A percentile compares a stretch with the other conserved stretches of the same genome.
phyloP scores from a whole-genome alignment of 176 grass and related monocot genomes.

The Leersia perrieri region DNA sequence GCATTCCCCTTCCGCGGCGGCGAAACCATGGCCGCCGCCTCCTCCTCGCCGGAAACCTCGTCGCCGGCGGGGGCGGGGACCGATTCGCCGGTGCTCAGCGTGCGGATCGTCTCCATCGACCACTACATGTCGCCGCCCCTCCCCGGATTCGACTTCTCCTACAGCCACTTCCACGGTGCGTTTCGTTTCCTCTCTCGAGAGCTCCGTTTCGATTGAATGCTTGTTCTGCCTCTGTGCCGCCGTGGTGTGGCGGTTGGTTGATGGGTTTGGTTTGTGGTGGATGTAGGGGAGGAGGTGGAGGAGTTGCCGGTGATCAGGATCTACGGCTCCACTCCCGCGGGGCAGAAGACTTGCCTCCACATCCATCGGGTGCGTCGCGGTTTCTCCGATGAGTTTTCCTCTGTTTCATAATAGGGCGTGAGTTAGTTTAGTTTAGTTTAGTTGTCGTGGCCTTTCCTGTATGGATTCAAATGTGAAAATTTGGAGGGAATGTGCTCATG shows the following conservation, averaged over 20 bases:
- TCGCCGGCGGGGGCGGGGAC: constrained; percentile 40
- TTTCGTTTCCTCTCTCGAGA: not conserved
- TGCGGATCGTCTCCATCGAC: constrained; percentile 82
- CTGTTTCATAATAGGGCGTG: not conserved
- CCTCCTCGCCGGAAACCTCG: constrained; percentile 36
- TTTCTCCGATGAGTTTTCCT: constrained; percentile 4
- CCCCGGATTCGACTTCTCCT: constrained; percentile 63
- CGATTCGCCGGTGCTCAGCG: constrained; percentile 55
- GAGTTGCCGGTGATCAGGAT: constrained; percentile 90
- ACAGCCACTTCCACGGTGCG: constrained; percentile 75
- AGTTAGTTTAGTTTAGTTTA: not conserved
- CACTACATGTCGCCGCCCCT: constrained; percentile 92
- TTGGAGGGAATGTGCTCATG: constrained; percentile 32
- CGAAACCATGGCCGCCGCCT: constrained; percentile 10
- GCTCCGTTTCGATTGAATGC: not conserved
- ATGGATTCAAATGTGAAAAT: constrained; percentile 16
- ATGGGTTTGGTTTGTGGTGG: not conserved
- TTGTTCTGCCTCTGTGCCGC: not conserved
- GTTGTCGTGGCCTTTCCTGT: not conserved
- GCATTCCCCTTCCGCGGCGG: not conserved
- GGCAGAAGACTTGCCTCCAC: constrained; percentile 92
- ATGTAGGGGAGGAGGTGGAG: constrained; percentile 53
- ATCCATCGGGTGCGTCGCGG: constrained; percentile 61
- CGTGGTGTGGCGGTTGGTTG: not conserved
- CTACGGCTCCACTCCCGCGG: constrained; percentile 83